phyloP scores from a whole-genome alignment of 257 asterid species.

The Orobanche coerulescens region DNA sequence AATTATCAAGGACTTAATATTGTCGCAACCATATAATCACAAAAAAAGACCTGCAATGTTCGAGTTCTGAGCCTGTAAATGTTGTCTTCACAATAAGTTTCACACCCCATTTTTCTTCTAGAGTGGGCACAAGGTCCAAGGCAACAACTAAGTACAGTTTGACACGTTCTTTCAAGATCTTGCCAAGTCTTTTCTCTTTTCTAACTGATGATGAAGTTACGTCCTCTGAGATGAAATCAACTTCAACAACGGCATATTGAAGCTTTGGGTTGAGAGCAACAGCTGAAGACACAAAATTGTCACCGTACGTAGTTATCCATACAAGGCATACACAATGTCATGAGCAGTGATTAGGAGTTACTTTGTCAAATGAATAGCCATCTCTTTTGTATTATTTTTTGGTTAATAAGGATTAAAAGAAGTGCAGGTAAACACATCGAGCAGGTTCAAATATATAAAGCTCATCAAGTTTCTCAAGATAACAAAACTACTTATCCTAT shows the following conservation, averaged over 20 bases:
- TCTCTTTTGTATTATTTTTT: not conserved
- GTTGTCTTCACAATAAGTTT: constrained; percentile 67
- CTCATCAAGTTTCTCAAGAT: constrained; percentile 9
- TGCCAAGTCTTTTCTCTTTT: constrained; percentile 64
- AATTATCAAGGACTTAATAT: not conserved
- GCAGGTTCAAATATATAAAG: not conserved
- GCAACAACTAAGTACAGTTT: constrained; percentile 63
- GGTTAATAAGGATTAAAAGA: not conserved
- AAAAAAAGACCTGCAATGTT: constrained; percentile 69
- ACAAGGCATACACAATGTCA: not conserved
- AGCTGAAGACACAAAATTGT: constrained; percentile 39
- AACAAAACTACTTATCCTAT: not conserved
- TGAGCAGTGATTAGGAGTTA: too few species aligned
- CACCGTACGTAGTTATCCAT: constrained; percentile 1
- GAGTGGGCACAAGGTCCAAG: constrained; percentile 69
- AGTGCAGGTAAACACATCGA: not conserved
- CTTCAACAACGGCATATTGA: constrained; percentile 85
- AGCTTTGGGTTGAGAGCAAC: constrained; percentile 91
- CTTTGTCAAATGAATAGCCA: not conserved
- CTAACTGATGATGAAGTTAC: constrained; percentile 34
- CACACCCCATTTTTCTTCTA: constrained; percentile 85
- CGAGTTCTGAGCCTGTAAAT: constrained; percentile 74
- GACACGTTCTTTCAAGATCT: constrained; percentile 43
- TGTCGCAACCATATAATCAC: not conserved
- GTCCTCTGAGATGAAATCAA: constrained; percentile 39